Base-by-base conservation (phyloP, 2,329 filamentous ascomycete species). In the Hymenoscyphus fructigenus region DNA sequence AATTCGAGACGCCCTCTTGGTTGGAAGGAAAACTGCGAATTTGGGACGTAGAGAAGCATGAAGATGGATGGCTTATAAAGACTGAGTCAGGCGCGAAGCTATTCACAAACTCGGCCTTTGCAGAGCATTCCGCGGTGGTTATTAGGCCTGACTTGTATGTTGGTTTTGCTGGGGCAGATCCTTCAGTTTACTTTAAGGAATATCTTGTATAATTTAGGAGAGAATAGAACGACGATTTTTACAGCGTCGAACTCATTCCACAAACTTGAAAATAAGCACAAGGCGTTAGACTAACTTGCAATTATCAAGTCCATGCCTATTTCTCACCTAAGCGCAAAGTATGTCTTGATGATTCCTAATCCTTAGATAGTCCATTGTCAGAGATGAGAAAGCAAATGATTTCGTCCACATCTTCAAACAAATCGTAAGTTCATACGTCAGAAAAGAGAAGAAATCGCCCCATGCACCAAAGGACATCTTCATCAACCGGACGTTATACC, bases 101-200 rank as follows among this genome's bases (percentile, higher is more conserved):
- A 23, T 23, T 38, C n/a, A 59, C 57, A 26, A 28, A 26, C 23
- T n/a, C 23, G 17, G 32, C 6, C 10, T 41, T 59, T 59, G 17
- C 20, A 23, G 32, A 56, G 17, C 28, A 50, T 15, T 36, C 23
- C 15, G 47, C 36, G 23, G 50, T 66, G 10, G 50, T 66, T n/a
- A 59, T 66, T 5, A 57, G 64, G 23, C 64, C 64, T 15, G 64
- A 66, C 58, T 23, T 66, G n/a, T 66, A 64, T 38, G 41, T 61
- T 58, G 64, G 64, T 7, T 66, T 44, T 58, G 64, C 38, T 64
- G 64, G 64, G 5, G 29, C 50, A 28, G 57, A 60, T 47, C 44
- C 44, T 9, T 26, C 44, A 6, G 20, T 50, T 50, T 50, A 50
- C 44, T 23, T 41, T 7, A 7, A 15, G 28, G 17, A 47, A n/a